Conservation (phyloP, 78 protist species). For the Polysphondylium violaceum region DNA sequence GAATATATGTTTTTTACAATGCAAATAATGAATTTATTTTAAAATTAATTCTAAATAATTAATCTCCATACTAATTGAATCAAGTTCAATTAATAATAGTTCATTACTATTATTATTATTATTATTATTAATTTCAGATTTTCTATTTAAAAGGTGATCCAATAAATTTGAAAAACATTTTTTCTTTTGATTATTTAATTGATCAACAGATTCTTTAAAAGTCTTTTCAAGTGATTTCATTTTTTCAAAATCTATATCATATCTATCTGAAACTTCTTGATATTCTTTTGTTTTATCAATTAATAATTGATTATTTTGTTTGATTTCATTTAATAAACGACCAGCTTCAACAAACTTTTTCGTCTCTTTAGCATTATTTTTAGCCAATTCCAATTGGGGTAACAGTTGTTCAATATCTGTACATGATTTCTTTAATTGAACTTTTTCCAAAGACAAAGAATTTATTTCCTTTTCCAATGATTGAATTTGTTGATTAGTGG, state of each 20-base stretch:
- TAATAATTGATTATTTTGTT: constrained; percentile 45
- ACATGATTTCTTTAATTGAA: constrained; percentile 16
- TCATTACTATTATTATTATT: background rate
- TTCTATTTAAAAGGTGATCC: background rate
- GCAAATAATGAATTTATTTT: no score
- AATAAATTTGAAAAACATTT: constrained; percentile 3
- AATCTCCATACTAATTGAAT: constrained; percentile 1
- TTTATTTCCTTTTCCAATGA: background rate
- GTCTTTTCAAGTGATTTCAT: background rate
- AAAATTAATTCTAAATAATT: constrained; percentile 16
- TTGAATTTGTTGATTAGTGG: background rate
- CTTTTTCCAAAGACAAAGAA: constrained; percentile 8
- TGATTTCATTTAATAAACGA: constrained; percentile 29
- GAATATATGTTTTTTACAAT: no score
- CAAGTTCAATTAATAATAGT: constrained; percentile 9
- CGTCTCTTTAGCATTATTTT: constrained; percentile 42
- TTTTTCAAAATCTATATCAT: background rate
- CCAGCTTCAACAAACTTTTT: constrained; percentile 57
- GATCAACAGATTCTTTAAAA: background rate
- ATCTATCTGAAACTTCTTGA: background rate
- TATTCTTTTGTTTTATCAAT: constrained; percentile 26
- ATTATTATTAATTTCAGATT: background rate
- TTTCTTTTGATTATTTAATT: background rate
- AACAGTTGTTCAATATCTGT: constrained; percentile 17
- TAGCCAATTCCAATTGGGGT: constrained; percentile 46